Evolutionary conservation across 2,329 filamentous ascomycete species (phyloP), one percentile per base, ranked within the genome.

Genomic region (Paraconiothyrium sp.): DNA sequence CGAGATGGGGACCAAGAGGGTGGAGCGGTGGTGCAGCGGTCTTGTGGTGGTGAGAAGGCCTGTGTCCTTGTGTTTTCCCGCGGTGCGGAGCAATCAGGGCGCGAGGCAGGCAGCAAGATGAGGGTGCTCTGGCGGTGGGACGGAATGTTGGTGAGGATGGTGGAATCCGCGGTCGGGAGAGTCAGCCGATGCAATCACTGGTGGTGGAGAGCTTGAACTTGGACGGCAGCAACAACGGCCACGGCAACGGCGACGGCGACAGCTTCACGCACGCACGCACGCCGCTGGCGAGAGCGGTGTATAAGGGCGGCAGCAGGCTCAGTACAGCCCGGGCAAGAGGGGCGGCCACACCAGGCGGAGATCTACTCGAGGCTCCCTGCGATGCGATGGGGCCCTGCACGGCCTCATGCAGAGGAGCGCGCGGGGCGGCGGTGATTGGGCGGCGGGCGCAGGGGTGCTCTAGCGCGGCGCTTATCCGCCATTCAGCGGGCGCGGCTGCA

Each of bases 281-380:
- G 68, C 64, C 64, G 68, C 48, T 69, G 71, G 72, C 72, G 67
- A 69, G 65, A 64, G 67, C 68, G 68, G 69, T 67, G 72, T 76
- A 75, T 74, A 74, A 72, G 63, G 67, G 66, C 59, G 61, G 57
- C 54, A 32, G 63, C 58, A 51, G 61, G 41, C 43, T 62, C 59
- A 63, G 67, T 64, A 68, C 63, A 62, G 60, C 61, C 60, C 55
- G 57, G 66, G 64, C 58, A 62, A 50, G 66, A 60, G 58, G 56
- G 68, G 48, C 48, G 41, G 54, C 43, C 41, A 27, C 54, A n/a
- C 14, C 52, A 41, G 30, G 52, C 72, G 73, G 68, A 55, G 52
- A 46, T 35, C 72, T 72, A 72, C 73, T 72, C 62, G 67, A 69
- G 69, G 61, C 59, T 65, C 52, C 62, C 52, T 51, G 44, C 30